Conservation (phyloP, 352 stramenopile genomes). For the Phytophthora hybrid region DNA sequence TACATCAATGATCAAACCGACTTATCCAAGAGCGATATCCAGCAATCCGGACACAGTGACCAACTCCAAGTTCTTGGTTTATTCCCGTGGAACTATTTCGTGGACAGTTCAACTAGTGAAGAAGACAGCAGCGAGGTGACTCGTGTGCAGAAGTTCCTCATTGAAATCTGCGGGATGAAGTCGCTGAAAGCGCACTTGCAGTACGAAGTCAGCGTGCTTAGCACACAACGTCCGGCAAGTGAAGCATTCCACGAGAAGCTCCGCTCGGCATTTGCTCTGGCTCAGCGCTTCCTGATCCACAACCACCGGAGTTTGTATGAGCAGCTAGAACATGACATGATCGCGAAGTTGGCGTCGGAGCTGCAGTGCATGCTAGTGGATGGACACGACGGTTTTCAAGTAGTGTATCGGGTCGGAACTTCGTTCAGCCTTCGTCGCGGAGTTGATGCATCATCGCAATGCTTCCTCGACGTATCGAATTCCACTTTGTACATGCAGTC, state of each 20-base stretch:
- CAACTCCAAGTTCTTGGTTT: conserved; percentile 58
- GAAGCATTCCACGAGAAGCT: conserved; percentile 37
- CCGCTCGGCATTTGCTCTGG: conserved; percentile 45
- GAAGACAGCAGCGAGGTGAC: conserved; percentile 18
- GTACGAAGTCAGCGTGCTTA: conserved; percentile 62
- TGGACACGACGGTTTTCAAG: conserved; percentile 52
- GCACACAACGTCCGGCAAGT: conserved; percentile 39
- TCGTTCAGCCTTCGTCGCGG: conserved; percentile 49
- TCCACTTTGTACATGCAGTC: conserved; percentile 50
- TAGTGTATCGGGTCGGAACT: conserved; percentile 60
- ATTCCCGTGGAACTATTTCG: conserved; percentile 62
- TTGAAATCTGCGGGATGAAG: conserved; percentile 54
- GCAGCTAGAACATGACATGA: conserved; percentile 42
- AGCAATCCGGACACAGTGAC: conserved; percentile 19
- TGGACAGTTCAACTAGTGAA: conserved; percentile 20
- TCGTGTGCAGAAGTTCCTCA: conserved; percentile 46
- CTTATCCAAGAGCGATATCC: conserved; percentile 44
- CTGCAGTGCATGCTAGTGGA: conserved; percentile 55
- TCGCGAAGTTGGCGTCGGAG: conserved; percentile 36
- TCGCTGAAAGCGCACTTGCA: conserved; percentile 60
- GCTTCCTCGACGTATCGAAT: conserved; percentile 55
- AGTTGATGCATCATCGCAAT: conserved; percentile 33
- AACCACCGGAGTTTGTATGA: conserved; percentile 53
- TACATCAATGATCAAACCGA: conserved; percentile 78
- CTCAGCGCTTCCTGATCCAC: conserved; percentile 67